phyloP scores from a whole-genome alignment of 2,329 filamentous ascomycete species.

The Fusarium vanettenii region DNA sequence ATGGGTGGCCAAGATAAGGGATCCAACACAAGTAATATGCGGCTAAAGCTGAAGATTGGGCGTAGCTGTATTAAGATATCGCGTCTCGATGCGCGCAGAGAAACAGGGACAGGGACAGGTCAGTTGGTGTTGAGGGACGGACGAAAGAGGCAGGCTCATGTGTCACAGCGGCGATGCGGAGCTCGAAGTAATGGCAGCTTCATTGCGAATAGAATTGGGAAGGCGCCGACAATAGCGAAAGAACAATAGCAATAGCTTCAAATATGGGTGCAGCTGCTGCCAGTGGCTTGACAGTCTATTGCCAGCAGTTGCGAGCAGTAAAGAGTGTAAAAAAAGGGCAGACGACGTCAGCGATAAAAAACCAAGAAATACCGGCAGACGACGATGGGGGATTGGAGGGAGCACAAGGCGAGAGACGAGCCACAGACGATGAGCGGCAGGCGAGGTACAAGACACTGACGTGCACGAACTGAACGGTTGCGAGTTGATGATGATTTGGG shows the following conservation, averaged over 20 bases:
- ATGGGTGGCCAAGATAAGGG: slow-evolving; percentile 13
- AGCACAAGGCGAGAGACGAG: slow-evolving; percentile 11
- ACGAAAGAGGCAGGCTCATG: slow-evolving; percentile 28
- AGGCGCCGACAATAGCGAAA: background rate
- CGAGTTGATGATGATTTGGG: background rate
- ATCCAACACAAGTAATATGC: slow-evolving; percentile 4
- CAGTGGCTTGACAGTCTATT: slow-evolving; percentile 13
- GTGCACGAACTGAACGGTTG: background rate
- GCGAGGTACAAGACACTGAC: background rate
- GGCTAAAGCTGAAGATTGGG: slow-evolving; percentile 20
- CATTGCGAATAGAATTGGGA: slow-evolving; percentile 33
- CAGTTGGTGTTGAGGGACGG: slow-evolving; percentile 6
- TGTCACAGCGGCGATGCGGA: slow-evolving; percentile 29
- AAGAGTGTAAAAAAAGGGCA: background rate
- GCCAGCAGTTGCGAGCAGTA: slow-evolving; percentile 15
- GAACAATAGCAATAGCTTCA: background rate
- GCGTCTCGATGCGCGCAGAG: slow-evolving; percentile 12
- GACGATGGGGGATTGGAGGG: background rate
- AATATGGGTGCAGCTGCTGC: slow-evolving; percentile 1
- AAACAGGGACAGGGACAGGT: slow-evolving; percentile 4
- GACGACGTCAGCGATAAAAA: slow-evolving; percentile 7
- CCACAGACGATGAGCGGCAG: background rate
- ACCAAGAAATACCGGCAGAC: background rate
- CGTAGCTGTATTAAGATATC: slow-evolving; percentile 22
- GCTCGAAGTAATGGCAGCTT: slow-evolving; percentile 27